Percentiles rank a stretch among this genome's conserved stretches.
Conservation (phyloP, 2,329 filamentous ascomycete species). For the Xylariaceae sp. region DNA sequence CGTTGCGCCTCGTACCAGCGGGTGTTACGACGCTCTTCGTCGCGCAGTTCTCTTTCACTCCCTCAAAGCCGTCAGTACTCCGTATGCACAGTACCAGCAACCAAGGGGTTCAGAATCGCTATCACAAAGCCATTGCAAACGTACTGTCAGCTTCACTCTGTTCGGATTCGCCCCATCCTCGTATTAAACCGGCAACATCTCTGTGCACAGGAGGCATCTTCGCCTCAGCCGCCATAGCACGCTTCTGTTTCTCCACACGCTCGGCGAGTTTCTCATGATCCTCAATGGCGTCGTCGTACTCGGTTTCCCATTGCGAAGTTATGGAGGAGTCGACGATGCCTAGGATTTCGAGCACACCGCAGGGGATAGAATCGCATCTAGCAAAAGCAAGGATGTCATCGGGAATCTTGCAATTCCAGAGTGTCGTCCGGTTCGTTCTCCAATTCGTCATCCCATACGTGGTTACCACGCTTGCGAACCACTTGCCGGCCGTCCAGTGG, state of each 20-base stretch:
- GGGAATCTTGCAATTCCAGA: conserved; percentile 58
- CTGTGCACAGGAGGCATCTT: conserved; percentile 40
- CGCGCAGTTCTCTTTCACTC: too few relatives aligned
- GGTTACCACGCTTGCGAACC: conserved; percentile 54
- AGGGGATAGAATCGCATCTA: conserved; percentile 50
- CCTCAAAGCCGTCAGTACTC: too few relatives aligned
- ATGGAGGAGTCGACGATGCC: conserved; percentile 43
- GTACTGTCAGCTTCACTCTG: conserved; percentile 35
- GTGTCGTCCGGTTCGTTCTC: conserved; percentile 48
- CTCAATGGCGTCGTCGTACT: conserved; percentile 35
- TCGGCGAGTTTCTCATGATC: conserved; percentile 34
- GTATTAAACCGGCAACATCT: conserved; percentile 32
- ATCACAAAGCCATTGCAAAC: conserved; percentile 18
- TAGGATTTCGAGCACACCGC: conserved; percentile 54
- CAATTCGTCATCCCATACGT: conserved; percentile 50
- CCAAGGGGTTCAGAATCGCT: background rate
- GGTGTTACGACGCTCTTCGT: conserved; percentile 29
- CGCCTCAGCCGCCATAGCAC: conserved; percentile 41
- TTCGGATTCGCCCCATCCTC: too few relatives aligned
- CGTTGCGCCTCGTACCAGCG: conserved; percentile 46
- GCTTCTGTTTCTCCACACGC: conserved; percentile 37
- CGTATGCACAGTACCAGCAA: background rate
- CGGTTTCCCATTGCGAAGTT: conserved; percentile 52
- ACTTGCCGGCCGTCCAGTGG: conserved; percentile 39
- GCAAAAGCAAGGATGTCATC: conserved; percentile 47